These are phyloP conservation scores for Podila epigama DNA, from an alignment of 192 early-diverging fungal genomes.

Conservation along the genomic window DNA sequence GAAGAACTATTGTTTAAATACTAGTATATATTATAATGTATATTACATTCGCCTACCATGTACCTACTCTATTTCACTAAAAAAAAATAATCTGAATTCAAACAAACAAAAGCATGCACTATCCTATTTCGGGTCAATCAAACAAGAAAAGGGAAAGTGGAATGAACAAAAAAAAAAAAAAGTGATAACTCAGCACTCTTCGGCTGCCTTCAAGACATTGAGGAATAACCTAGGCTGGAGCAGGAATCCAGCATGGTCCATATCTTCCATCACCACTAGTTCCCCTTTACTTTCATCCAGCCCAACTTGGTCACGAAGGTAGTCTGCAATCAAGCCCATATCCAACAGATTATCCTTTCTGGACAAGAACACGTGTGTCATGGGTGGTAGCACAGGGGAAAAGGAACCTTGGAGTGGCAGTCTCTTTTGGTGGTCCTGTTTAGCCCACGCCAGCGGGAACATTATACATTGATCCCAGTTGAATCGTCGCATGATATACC, in stretches of 20 bases:
- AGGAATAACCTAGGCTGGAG: constrained; percentile 37
- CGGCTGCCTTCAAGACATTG: constrained; percentile 20
- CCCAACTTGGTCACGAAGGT: constrained; percentile 44
- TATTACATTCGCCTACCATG: no score
- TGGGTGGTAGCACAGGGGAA: constrained; percentile 20
- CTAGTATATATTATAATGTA: not conserved
- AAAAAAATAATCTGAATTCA: not conserved
- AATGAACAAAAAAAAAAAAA: not conserved
- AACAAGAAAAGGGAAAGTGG: no score
- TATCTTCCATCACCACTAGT: constrained; percentile 46
- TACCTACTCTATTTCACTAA: not conserved
- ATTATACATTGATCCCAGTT: constrained; percentile 56
- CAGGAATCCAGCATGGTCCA: constrained; percentile 58
- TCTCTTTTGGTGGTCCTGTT: constrained; percentile 1
- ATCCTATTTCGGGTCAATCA: no score
- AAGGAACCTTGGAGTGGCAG: constrained; percentile 8
- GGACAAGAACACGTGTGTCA: constrained; percentile 54
- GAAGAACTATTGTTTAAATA: not conserved
- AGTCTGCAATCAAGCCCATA: constrained; percentile 41
- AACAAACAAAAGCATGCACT: not conserved
- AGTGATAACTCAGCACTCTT: not conserved
- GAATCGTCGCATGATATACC: constrained; percentile 63
- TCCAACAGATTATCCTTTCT: constrained; percentile 53
- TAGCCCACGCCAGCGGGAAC: constrained; percentile 38
- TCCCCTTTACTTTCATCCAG: constrained; percentile 20